Base-by-base conservation (phyloP, 2,329 filamentous ascomycete genomes). In the Botrytis sinoallii region DNA sequence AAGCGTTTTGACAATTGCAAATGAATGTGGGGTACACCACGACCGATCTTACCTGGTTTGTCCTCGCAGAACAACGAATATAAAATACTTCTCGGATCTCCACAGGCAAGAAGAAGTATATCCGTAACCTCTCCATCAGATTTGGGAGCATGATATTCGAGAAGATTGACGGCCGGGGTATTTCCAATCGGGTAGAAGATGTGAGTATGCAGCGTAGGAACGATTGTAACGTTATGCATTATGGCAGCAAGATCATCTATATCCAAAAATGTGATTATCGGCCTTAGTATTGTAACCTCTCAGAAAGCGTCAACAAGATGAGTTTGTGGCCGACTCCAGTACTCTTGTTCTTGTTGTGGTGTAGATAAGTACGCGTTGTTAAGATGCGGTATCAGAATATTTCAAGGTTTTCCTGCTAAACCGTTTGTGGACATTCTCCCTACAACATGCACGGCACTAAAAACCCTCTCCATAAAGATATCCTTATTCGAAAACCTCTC, bases 11-110 rank as follows among this genome's bases (percentile, higher is more conserved):
- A 16, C 4, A 29, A 57, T 18, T 29, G 52, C n/a, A 57, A 57
- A 29, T 16, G n/a, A 29, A 29, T 32, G n/a, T 14, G 7, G 52
- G 52, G n/a, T 57, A 16, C 25, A 57, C 29, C 52, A 32, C 3
- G 48, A n/a, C 14, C 52, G 14, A 25, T 40, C 35, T 55, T 72
- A 70, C 71, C 71, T 42, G 71, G 71, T 32, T 69, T 73, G 18
- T 44, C 71, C 57, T 73, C 71, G 42, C 38, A 73, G 32, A 42
- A 73, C n/a, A 73, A 20, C 14, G 55, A 73, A 61, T 70, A 73
- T 40, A 70, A 44, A n/a, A 73, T 70, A 60, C 65, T 73, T 32
- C 71, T 44, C 4, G 65, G 65, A 70, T 70, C 71, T 64, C 65
- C 57, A 32, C 71, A 73, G 22, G 71, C 71, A n/a, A 73, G 65